A percentile compares a stretch with the other conserved stretches of the same genome.
These are phyloP conservation scores for Microcyclospora pomicola DNA, from an alignment of 2,329 filamentous ascomycete species.

Conservation along the genomic window DNA sequence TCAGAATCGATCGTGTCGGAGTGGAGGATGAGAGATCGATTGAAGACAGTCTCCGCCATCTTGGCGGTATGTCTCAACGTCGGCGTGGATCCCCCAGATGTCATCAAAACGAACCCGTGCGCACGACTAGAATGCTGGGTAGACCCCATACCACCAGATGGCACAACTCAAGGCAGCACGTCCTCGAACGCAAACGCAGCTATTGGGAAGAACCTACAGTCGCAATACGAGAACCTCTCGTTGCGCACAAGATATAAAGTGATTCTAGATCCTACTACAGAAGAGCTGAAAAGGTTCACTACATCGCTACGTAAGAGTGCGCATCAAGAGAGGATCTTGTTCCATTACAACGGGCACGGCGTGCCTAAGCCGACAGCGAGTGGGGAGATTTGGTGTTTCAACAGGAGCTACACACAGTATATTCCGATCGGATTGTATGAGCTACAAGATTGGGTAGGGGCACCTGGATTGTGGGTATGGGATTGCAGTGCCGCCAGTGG, in stretches of 20 bases:
- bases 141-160: conserved; percentile 60
- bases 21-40: conserved; percentile 91
- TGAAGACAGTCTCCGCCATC: conserved; percentile 93
- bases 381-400: conserved; percentile 98
- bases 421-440: conserved; percentile 95
- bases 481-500: conserved; percentile 95
- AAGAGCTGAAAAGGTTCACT: conserved; percentile 95
- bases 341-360: conserved; percentile 97
- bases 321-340: conserved; percentile 89
- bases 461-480: conserved; percentile 92
- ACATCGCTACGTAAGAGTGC: conserved; percentile 79
- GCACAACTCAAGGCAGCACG: conserved; percentile 16
- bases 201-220: conserved; percentile 90
- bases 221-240: conserved; percentile 90
- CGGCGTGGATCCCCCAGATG: conserved; percentile 91
- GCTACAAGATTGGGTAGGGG: conserved; percentile 87
- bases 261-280: conserved; percentile 87
- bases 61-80: conserved; percentile 93
- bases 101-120: conserved; percentile 86
- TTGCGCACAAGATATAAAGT: conserved; percentile 96
- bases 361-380: conserved; percentile 91
- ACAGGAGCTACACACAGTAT: conserved; percentile 97
- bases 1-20: conserved; percentile 50
- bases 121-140: conserved; percentile 95
- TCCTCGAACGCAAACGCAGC: conserved; percentile 47